These are phyloP conservation scores for Panicum virgatum DNA, from an alignment of 202 grass and related monocot species.

Conservation along the genomic window DNA sequence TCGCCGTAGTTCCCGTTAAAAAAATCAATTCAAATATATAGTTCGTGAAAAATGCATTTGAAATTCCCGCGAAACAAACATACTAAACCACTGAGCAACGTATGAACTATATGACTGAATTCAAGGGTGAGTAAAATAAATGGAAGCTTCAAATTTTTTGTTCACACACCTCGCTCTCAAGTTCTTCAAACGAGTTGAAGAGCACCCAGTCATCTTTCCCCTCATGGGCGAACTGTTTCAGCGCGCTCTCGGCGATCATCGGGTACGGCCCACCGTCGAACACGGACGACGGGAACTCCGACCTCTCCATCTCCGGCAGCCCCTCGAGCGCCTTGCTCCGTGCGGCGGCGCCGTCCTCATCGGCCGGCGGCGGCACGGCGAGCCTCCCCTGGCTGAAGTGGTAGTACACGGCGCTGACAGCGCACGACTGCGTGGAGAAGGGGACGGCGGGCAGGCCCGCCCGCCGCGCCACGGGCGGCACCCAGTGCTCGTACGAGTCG, in stretches of 20 bases:
- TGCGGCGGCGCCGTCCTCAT: neutral
- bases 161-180: constrained; percentile 65
- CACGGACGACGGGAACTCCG: constrained; percentile 65
- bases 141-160: neutral
- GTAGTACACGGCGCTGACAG: constrained; percentile 66
- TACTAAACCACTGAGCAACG: too few relatives aligned
- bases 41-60: too few relatives aligned
- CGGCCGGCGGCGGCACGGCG: constrained; percentile 17
- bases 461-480: constrained; percentile 21
- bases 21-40: too few relatives aligned
- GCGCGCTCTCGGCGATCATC: constrained; percentile 31
- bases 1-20: too few relatives aligned
- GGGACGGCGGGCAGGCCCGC: constrained; percentile 33
- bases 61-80: too few relatives aligned
- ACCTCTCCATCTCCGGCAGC: constrained; percentile 58
- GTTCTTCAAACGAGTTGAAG: constrained; percentile 79
- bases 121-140: neutral
- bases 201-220: constrained; percentile 62
- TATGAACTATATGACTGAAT: too few relatives aligned
- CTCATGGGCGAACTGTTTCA: constrained; percentile 50
- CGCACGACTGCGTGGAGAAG: constrained; percentile 74
- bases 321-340: constrained; percentile 23
- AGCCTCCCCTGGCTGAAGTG: constrained; percentile 43
- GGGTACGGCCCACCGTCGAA: constrained; percentile 45
- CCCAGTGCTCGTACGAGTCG: constrained; percentile 66